These are phyloP conservation scores for Taxawa tesnikishii DNA, from an alignment of 2,329 filamentous ascomycete species.

Conservation along the genomic window DNA sequence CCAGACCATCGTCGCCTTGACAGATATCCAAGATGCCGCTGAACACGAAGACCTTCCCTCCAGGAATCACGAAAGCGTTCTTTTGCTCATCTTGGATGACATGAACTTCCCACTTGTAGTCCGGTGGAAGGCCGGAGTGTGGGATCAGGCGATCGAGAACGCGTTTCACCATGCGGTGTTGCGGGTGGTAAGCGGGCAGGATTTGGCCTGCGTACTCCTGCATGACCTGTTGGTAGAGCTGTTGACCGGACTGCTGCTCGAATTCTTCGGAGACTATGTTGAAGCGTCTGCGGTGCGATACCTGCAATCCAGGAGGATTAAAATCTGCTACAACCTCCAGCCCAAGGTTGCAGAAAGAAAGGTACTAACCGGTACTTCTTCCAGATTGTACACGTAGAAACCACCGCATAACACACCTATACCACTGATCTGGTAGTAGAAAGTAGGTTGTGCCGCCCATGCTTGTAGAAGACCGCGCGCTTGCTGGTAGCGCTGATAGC, in stretches of 20 bases:
- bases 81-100: constrained; percentile 57
- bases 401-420: constrained; percentile 30
- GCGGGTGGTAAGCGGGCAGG: constrained; percentile 46
- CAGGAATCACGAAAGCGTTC: constrained; percentile 70
- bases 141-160: constrained; percentile 58
- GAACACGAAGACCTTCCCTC: constrained; percentile 68
- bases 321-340: background rate
- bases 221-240: constrained; percentile 46
- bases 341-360: background rate
- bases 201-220: constrained; percentile 42
- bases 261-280: constrained; percentile 49
- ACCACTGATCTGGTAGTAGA: constrained; percentile 32
- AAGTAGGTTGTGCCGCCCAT: constrained; percentile 32
- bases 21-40: constrained; percentile 61
- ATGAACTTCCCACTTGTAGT: constrained; percentile 54
- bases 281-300: constrained; percentile 61
- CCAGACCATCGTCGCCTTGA: constrained; percentile 54
- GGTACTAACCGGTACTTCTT: constrained; percentile 49
- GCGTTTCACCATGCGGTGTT: constrained; percentile 44
- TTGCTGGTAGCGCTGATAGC: constrained; percentile 18
- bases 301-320: constrained; percentile 17
- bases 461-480: constrained; percentile 12
- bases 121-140: constrained; percentile 44
- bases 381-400: constrained; percentile 58
- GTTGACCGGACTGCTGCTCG: constrained; percentile 41